Conservation (phyloP, 139 green algal species). For the Volvox africanus region DNA sequence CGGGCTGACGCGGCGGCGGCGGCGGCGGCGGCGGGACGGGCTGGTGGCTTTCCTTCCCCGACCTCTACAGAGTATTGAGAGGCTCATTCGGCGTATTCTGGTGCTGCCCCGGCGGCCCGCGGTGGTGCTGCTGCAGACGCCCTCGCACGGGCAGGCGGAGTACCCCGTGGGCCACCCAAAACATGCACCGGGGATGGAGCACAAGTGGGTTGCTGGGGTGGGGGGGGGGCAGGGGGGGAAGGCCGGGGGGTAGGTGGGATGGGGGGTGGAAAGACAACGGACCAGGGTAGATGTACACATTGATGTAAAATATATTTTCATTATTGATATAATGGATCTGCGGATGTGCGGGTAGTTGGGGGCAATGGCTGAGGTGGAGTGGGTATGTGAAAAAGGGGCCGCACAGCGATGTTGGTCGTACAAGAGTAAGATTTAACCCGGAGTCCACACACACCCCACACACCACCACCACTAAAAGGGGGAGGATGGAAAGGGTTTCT, state of each 20-base stretch:
- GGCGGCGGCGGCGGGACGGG: too few species aligned
- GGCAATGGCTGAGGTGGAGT: neutral
- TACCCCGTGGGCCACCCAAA: neutral
- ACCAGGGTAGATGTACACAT: too few species aligned
- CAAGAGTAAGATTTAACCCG: neutral
- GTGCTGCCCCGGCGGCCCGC: neutral
- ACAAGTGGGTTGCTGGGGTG: neutral
- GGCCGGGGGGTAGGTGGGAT: neutral
- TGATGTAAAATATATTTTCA: too few species aligned
- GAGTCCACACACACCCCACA: too few species aligned
- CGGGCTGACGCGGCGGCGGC: too few species aligned
- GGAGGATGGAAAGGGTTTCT: too few species aligned
- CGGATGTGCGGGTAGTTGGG: too few species aligned
- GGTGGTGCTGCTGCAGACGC: conserved; percentile 24
- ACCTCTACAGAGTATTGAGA: conserved; percentile 1
- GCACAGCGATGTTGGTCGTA: neutral
- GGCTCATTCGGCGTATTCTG: neutral
- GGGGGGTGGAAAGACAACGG: too few species aligned
- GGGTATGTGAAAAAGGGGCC: neutral
- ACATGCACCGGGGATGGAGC: neutral
- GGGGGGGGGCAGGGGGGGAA: neutral
- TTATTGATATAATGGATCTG: too few species aligned
- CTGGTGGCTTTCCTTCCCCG: neutral
- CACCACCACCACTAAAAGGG: too few species aligned
- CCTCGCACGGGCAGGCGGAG: neutral